phyloP scores from a whole-genome alignment of 352 stramenopile species.

The Globisporangium sylvaticum region DNA sequence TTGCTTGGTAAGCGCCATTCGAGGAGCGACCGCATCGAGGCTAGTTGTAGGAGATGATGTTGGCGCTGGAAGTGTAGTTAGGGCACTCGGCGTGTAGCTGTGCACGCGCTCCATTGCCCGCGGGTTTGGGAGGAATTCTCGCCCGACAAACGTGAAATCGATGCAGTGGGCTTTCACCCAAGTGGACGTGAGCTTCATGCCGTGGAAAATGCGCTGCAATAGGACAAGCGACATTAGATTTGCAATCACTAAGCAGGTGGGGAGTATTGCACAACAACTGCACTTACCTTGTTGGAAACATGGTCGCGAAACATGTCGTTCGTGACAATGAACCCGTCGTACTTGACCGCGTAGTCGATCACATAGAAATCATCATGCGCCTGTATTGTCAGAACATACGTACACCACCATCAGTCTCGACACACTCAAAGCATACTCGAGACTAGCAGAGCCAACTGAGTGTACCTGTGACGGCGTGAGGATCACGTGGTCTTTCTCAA shows the following conservation, averaged over 20 bases:
- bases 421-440: neutral
- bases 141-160: slow-evolving; percentile 87
- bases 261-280: neutral
- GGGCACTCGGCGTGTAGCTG: slow-evolving; percentile 21
- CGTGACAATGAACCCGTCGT: slow-evolving; percentile 87
- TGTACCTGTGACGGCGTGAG: slow-evolving; percentile 69
- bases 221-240: neutral
- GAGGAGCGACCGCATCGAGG: neutral
- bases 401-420: neutral
- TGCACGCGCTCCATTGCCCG: slow-evolving; percentile 73
- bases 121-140: slow-evolving; percentile 89
- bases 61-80: neutral
- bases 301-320: slow-evolving; percentile 93
- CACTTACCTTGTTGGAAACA: slow-evolving; percentile 58
- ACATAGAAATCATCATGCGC: slow-evolving; percentile 90
- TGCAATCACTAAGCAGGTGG: neutral
- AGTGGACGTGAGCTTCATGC: slow-evolving; percentile 39
- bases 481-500: slow-evolving; percentile 62
- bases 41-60: neutral
- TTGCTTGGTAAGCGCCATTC: slow-evolving; percentile 11
- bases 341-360: slow-evolving; percentile 88
- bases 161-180: slow-evolving; percentile 77
- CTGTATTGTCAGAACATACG: slow-evolving; percentile 23
- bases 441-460: neutral
- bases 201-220: slow-evolving; percentile 60